These are phyloP conservation scores for Plantago major DNA, from an alignment of 257 asterid species.

Conservation along the genomic window DNA sequence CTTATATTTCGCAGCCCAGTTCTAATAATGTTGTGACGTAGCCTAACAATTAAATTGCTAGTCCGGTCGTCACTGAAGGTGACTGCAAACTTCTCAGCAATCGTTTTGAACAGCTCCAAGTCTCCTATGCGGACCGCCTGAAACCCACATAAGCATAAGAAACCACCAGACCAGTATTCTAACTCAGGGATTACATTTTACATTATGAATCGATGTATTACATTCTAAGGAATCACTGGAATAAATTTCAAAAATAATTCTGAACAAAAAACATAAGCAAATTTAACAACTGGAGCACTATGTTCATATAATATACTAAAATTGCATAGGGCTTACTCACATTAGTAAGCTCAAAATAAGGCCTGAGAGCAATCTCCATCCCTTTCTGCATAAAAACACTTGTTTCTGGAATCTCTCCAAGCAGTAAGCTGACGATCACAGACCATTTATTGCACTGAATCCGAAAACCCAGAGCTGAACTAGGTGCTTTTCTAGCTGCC, in stretches of 20 bases:
- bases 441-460: slow-evolving; percentile 81
- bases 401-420: slow-evolving; percentile 89
- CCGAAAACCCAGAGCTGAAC: slow-evolving; percentile 70
- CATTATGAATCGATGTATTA: no score
- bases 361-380: slow-evolving; percentile 71
- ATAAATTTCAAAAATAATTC: no score
- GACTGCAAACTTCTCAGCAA: slow-evolving; percentile 53
- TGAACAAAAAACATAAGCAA: no score
- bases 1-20: slow-evolving; percentile 68
- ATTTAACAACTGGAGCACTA: no score
- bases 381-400: slow-evolving; percentile 78
- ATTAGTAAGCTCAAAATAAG: slow-evolving; percentile 79
- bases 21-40: slow-evolving; percentile 68
- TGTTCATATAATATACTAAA: not conserved
- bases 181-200: no score
- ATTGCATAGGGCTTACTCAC: slow-evolving; percentile 32
- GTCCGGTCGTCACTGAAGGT: slow-evolving; percentile 62
- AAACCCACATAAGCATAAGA: slow-evolving; percentile 2
- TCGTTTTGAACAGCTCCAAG: slow-evolving; percentile 55
- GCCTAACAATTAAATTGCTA: slow-evolving; percentile 60
- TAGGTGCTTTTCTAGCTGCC: slow-evolving; percentile 77
- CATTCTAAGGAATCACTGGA: no score
- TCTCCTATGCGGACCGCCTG: slow-evolving; percentile 84
- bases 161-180: no score
- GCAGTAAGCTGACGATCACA: slow-evolving; percentile 62